Evolutionary conservation across 805 yeast genomes (phyloP), one percentile per base, ranked within the genome.

Genomic region (Pachysolen tannophilus): DNA sequence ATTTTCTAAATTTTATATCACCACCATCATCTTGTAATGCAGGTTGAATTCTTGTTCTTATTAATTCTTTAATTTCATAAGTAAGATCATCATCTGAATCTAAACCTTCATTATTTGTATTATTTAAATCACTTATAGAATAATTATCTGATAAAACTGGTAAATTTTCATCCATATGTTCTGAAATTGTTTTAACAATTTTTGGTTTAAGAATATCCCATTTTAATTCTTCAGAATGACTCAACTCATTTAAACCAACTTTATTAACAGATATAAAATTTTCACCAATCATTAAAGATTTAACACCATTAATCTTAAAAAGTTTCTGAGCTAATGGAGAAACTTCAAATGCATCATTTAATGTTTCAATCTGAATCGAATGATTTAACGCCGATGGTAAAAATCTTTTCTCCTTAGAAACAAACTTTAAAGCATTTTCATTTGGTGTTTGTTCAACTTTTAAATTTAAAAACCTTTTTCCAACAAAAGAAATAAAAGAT

Each of bases 11-110:
- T 46, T 77, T 83, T 30, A 78, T 70, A 48, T 78, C 86, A 4
- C 86, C 86, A 30, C 86, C 86, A 48, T 78, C 86, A 41, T 78
- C 86, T 50, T 77, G 83, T 41, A 78, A 67, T 0, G 85, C 84
- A 2, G 86, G 86, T 51, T 82, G 67, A 32, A 78, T 78, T 49
- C 82, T 65, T 2, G 86, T 78, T 51, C 75, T 76, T 25, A 78
- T 75, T 43, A 78, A 57, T 52, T 78, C 86, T 45, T 78, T 78
- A 46, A 78, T 78, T 71, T 78, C 79, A 18, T 69, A 65, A 5
- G 76, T 72, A 14, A 78, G 61, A 43, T 78, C 86, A 40, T 76
- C 83, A 42, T 78, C 85, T 9, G 75, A 77, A 17, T 78, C 84
- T 30, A 48, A 50, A 3, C 58, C 54, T 32, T 50, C 55, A n/a